Percentiles rank a stretch among this genome's conserved stretches.
phyloP scores from a whole-genome alignment of 768 basidiomycete genomes.

The Rhodotorula kratochvilovae region DNA sequence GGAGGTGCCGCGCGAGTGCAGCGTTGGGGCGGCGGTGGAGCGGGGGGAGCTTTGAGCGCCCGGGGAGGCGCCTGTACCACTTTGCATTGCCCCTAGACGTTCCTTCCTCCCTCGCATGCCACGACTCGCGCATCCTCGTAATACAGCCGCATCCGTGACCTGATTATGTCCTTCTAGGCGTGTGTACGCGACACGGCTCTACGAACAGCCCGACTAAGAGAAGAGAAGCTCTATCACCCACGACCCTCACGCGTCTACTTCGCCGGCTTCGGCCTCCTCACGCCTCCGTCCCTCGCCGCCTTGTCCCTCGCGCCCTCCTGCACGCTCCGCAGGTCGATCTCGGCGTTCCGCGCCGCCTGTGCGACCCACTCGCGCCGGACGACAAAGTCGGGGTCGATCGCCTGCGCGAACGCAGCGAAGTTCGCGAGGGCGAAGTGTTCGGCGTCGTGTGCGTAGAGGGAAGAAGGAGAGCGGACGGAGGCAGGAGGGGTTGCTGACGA shows the following conservation, averaged over 20 bases:
- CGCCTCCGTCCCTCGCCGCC: no score
- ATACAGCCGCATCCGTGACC: no score
- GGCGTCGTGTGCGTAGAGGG: constrained; percentile 26
- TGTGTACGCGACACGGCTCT: no score
- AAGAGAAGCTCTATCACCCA: no score
- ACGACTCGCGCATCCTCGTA: no score
- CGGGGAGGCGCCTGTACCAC: neutral
- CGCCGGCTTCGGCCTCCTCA: no score
- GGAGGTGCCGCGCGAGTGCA: neutral
- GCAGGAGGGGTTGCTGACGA: neutral
- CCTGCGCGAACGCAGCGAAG: neutral
- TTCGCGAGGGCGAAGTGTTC: neutral
- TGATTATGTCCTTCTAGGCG: no score
- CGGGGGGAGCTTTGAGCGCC: neutral
- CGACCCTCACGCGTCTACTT: no score
- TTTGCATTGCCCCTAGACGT: no score
- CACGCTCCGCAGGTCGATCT: neutral
- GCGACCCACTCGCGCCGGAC: neutral
- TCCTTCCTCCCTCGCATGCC: no score
- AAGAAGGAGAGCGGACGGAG: constrained; percentile 26
- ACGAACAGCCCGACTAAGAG: no score
- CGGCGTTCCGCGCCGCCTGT: neutral
- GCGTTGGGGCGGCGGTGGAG: neutral
- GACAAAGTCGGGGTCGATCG: neutral
- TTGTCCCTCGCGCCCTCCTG: no score